Conservation (phyloP, 495 filamentous ascomycete genomes). For the Hypoxylon fragiforme region DNA sequence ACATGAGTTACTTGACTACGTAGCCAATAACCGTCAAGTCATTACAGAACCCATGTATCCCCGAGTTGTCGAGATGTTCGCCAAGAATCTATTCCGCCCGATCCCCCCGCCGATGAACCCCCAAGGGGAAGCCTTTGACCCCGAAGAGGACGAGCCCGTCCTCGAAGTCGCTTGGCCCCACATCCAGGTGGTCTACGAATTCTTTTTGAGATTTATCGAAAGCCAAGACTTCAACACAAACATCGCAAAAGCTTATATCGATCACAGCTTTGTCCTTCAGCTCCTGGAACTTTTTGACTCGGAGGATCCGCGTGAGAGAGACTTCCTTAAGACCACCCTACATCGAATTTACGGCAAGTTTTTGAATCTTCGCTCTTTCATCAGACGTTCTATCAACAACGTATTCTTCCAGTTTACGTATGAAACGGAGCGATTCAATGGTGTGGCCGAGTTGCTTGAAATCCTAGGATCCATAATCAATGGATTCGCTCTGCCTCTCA, state of each 20-base stretch:
- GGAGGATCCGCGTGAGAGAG: slow-evolving; percentile 93
- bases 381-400: slow-evolving; percentile 98
- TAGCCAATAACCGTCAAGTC: slow-evolving; percentile 96
- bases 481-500: slow-evolving; percentile 93
- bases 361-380: slow-evolving; percentile 94
- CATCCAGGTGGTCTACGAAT: slow-evolving; percentile 99
- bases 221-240: slow-evolving; percentile 99
- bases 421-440: slow-evolving; percentile 98
- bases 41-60: slow-evolving; percentile 99
- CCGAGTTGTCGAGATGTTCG: slow-evolving; percentile 97
- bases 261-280: slow-evolving; percentile 96
- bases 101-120: slow-evolving; percentile 97
- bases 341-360: slow-evolving; percentile 99
- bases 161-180: slow-evolving; percentile 99
- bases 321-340: slow-evolving; percentile 97
- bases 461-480: slow-evolving; percentile 99
- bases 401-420: slow-evolving; percentile 99
- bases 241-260: slow-evolving; percentile 98
- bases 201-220: slow-evolving; percentile 98
- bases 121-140: slow-evolving; percentile 97
- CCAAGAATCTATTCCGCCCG: slow-evolving; percentile 96
- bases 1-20: slow-evolving; percentile 96
- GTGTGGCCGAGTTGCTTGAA: slow-evolving; percentile 93
- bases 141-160: slow-evolving; percentile 97
- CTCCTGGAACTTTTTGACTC: slow-evolving; percentile 98